Evolutionary conservation across 768 basidiomycete species (phyloP).

Genomic region (Podaxis sp.): DNA sequence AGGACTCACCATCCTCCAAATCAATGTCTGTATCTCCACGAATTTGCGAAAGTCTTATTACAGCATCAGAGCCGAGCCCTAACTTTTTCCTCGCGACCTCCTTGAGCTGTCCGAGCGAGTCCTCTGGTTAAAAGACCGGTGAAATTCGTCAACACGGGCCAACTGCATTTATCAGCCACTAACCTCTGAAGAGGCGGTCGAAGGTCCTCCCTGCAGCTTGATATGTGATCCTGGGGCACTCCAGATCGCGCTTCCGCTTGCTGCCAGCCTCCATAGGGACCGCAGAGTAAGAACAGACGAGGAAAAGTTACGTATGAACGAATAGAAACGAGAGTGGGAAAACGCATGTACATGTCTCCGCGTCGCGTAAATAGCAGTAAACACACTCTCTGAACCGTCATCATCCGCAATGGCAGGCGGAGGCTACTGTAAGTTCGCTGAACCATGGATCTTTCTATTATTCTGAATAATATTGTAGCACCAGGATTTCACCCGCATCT

Average conservation of each 20-base stretch:
- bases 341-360: conserved; percentile 19
- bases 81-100: conserved; percentile 63
- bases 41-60: conserved; percentile 48
- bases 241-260: conserved; percentile 43
- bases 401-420: conserved; percentile 41
- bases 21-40: conserved; percentile 55
- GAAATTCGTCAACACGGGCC: not conserved
- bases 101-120: conserved; percentile 58
- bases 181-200: conserved; percentile 57
- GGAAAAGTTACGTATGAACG: conserved; percentile 7
- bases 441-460: not conserved
- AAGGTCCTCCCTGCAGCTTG: conserved; percentile 43
- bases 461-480: conserved; percentile 32
- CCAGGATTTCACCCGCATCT: conserved; percentile 90
- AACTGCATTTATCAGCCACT: not conserved
- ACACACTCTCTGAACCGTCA: conserved; percentile 25
- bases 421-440: conserved; percentile 28
- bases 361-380: conserved; percentile 34
- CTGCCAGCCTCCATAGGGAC: conserved; percentile 35
- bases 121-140: conserved; percentile 40
- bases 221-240: conserved; percentile 44
- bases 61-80: conserved; percentile 37
- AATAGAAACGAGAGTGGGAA: conserved; percentile 13
- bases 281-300: conserved; percentile 11
- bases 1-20: conserved; percentile 70